Conservation (phyloP, 2,329 filamentous ascomycete genomes). For the Ophidiomyces ophidiicola region DNA sequence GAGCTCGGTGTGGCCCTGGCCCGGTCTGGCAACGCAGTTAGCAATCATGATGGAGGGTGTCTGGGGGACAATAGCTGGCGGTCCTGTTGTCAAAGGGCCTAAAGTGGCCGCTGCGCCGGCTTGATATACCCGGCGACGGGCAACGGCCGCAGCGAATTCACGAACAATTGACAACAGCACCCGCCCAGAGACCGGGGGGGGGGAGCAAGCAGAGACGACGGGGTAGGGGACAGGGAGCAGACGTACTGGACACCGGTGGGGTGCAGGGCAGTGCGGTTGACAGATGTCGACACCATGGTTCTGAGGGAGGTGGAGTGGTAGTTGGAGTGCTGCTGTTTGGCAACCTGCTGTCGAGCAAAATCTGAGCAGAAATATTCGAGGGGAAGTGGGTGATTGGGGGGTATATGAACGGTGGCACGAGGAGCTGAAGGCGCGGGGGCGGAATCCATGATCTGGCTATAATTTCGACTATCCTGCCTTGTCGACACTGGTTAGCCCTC, state of each 20-base stretch:
- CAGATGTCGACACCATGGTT: slow-evolving; percentile 42
- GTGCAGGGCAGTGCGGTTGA: slow-evolving; percentile 90
- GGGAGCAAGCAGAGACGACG: slow-evolving; percentile 13
- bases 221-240: slow-evolving; percentile 12
- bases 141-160: not conserved
- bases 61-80: not conserved
- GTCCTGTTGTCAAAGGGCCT: not conserved
- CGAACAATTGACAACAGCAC: slow-evolving; percentile 5
- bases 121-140: not conserved
- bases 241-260: slow-evolving; percentile 81
- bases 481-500: slow-evolving; percentile 9
- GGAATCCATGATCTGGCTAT: slow-evolving; percentile 8
- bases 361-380: slow-evolving; percentile 30
- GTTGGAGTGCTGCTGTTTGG: slow-evolving; percentile 46
- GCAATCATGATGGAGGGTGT: slow-evolving; percentile 5
- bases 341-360: slow-evolving; percentile 46
- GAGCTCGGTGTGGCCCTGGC: slow-evolving; percentile 84
- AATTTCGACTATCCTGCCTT: slow-evolving; percentile 5
- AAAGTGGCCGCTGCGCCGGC: not conserved
- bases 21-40: slow-evolving; percentile 46
- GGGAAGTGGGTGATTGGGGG: slow-evolving; percentile 24
- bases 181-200: too few species aligned
- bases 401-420: slow-evolving; percentile 33
- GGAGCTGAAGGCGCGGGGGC: slow-evolving; percentile 7
- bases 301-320: slow-evolving; percentile 47